Percentiles rank a stretch among this genome's conserved stretches.
phyloP scores from a whole-genome alignment of 1,284 basidiomycete genomes.

The Rhodotorula sp. region DNA sequence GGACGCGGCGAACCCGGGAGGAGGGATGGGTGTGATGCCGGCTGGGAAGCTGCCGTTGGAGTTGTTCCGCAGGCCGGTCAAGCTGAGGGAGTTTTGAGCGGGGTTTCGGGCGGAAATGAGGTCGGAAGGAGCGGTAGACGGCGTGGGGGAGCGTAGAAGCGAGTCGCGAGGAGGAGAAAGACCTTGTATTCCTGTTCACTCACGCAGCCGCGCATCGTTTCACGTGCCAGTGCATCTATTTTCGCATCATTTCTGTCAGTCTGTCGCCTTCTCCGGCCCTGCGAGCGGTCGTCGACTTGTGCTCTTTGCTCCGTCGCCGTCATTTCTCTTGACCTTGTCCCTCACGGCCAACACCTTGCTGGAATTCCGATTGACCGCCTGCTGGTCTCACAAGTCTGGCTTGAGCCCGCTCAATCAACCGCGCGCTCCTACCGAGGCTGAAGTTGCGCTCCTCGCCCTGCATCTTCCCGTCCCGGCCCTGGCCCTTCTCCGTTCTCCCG shows the following conservation, averaged over 20 bases:
- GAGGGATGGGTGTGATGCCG: slow-evolving; percentile 25
- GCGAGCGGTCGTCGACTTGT: no score
- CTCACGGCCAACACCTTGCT: no score
- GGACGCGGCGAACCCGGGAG: slow-evolving; percentile 18
- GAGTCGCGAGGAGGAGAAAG: background rate
- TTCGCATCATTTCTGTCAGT: background rate
- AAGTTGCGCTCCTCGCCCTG: background rate
- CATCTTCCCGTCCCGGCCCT: no score
- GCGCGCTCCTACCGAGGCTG: background rate
- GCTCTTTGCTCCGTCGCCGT: no score
- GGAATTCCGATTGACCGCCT: no score
- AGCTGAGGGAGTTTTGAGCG: slow-evolving; percentile 19
- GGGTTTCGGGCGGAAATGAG: background rate
- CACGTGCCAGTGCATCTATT: background rate
- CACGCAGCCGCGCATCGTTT: background rate
- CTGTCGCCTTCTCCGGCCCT: background rate
- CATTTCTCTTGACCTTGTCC: background rate
- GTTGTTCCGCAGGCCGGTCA: slow-evolving; percentile 25
- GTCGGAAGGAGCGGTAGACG: background rate
- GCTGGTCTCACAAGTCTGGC: no score
- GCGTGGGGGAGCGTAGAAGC: background rate
- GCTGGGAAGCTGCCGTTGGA: slow-evolving; percentile 20
- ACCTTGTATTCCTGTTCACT: background rate
- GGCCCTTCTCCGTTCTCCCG: background rate
- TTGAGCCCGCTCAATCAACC: no score